Evolutionary conservation across 495 filamentous ascomycete species (phyloP), one percentile per base, ranked within the genome.

Genomic region (Trichoderma virens): DNA sequence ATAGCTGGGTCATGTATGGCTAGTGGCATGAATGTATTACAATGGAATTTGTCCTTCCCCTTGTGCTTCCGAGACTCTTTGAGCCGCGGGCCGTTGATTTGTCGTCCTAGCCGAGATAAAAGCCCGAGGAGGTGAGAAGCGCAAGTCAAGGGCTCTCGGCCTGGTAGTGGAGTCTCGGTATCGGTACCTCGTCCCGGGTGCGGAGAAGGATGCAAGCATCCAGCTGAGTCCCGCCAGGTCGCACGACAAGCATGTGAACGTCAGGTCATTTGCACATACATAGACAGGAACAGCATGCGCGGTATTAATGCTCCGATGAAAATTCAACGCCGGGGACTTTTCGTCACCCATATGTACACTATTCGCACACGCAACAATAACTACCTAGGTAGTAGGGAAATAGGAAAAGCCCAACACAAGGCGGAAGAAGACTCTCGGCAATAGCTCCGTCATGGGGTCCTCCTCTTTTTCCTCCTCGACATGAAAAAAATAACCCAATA

Each of bases 321-420:
- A 28, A 27, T 56, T 30, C 9, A 56, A 56, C 23, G 51, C 51
- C 51, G 51, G 51, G 51, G 51, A 56, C 51, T 56, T 56, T 56
- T 56, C 51, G 51, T 56, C 51, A n/a, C 25, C 51, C 51, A 16
- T 30, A 56, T 16, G 51, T 56, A 56, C 51, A 28, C 13, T 3
- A 30, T 56, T 13, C 23, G 1, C 45, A 20, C n/a, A n/a, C n/a
- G n/a, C n/a, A n/a, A n/a, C n/a, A n/a, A n/a, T n/a, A n/a, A n/a
- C n/a, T n/a, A n/a, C 34, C 6, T 0, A 35, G 34, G 13, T 35
- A 0, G 34, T 35, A 35, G 34, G 27, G 13, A 56, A 9, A 31
- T 14, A 16, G 20, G 13, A 30, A 56, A 30, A 28, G 9, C 8
- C 25, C 51, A 23, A 6, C 8, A 9, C 51, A 14, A 8, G 30